Evolutionary conservation across 768 basidiomycete genomes (phyloP).

Genomic region (Amanita phalloides): DNA sequence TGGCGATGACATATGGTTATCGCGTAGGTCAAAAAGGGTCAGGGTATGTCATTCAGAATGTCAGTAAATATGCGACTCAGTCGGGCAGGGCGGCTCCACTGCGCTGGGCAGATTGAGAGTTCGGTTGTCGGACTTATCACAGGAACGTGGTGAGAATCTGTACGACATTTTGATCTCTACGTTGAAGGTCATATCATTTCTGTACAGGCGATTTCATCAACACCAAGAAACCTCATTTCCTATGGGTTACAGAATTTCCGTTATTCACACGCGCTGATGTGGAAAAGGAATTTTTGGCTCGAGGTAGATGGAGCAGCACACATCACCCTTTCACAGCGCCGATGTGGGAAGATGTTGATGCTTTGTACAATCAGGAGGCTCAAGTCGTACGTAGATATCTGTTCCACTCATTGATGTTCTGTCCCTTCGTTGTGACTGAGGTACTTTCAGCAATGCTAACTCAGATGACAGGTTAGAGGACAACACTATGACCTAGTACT

Average conservation of each 20-base stretch:
- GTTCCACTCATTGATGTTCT: not conserved
- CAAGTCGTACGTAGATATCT: constrained; percentile 31
- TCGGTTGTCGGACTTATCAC: constrained; percentile 55
- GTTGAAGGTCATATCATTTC: not conserved
- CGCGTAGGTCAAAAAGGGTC: constrained; percentile 35
- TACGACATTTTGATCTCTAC: constrained; percentile 3
- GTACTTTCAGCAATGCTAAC: constrained; percentile 3
- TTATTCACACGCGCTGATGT: constrained; percentile 78
- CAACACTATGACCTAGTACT: constrained; percentile 96
- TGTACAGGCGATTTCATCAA: constrained; percentile 45
- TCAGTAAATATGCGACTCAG: constrained; percentile 9
- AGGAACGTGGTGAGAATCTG: constrained; percentile 40
- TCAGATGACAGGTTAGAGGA: constrained; percentile 58
- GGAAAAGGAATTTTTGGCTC: constrained; percentile 80
- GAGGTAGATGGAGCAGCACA: constrained; percentile 84
- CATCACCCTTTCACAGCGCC: constrained; percentile 98
- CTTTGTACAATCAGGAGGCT: constrained; percentile 61
- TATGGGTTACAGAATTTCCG: constrained; percentile 96
- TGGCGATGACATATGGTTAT: constrained; percentile 51
- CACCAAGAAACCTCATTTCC: constrained; percentile 60
- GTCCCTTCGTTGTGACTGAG: not conserved
- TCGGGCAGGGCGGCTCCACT: constrained; percentile 74
- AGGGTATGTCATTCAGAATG: constrained; percentile 30
- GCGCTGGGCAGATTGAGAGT: constrained; percentile 63
- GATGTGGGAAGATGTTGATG: constrained; percentile 79